phyloP scores from a whole-genome alignment of 495 filamentous ascomycete genomes.

The Aspergillus carlsbadensis region DNA sequence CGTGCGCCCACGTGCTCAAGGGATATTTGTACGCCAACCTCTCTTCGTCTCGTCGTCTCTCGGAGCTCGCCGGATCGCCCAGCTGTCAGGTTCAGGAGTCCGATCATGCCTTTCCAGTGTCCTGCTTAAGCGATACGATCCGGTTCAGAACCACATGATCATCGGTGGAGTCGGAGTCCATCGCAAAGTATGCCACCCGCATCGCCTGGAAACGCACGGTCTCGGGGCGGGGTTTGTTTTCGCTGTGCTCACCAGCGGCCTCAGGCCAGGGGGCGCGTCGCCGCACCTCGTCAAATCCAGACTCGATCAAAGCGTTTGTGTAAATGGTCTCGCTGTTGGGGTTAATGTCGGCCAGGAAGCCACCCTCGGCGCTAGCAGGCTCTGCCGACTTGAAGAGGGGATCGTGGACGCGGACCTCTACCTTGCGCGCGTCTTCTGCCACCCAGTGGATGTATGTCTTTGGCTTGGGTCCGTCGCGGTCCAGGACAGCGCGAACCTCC shows the following conservation, averaged over 20 bases:
- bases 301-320: constrained; percentile 76
- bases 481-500: constrained; percentile 38
- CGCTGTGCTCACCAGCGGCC: constrained; percentile 61
- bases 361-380: constrained; percentile 67
- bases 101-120: constrained; percentile 32
- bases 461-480: constrained; percentile 40
- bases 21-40: not conserved
- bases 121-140: constrained; percentile 92
- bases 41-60: not conserved
- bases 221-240: constrained; percentile 56
- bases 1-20: not conserved
- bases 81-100: not conserved
- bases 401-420: constrained; percentile 80
- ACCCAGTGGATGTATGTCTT: constrained; percentile 80
- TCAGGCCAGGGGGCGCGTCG: constrained; percentile 80
- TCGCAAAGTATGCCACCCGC: constrained; percentile 79
- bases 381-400: constrained; percentile 83
- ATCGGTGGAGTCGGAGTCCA: constrained; percentile 78
- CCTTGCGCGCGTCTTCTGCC: constrained; percentile 62
- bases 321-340: constrained; percentile 79
- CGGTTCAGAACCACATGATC: constrained; percentile 83
- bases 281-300: constrained; percentile 77
- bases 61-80: not conserved
- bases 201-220: constrained; percentile 90
- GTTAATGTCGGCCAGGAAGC: constrained; percentile 82